These are phyloP conservation scores for Escallonia rubra DNA, from an alignment of 129 eudicot genomes.

Conservation along the genomic window DNA sequence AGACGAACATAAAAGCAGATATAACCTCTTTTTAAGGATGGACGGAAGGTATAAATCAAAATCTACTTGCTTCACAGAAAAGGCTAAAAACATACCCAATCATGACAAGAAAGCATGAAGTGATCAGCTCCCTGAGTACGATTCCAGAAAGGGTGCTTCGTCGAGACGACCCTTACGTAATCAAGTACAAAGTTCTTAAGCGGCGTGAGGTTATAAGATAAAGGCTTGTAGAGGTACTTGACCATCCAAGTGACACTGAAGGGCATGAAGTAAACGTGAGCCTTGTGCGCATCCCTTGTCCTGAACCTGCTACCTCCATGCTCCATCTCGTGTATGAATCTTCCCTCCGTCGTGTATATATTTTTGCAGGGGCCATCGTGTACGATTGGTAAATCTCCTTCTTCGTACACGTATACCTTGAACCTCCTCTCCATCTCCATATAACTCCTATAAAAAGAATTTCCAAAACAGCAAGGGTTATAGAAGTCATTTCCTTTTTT, in stretches of 20 bases:
- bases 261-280: constrained; percentile 90
- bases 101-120: constrained; percentile 96
- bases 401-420: constrained; percentile 73
- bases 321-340: constrained; percentile 81
- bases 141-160: constrained; percentile 87
- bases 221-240: constrained; percentile 56
- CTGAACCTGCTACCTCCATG: constrained; percentile 43
- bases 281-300: constrained; percentile 45
- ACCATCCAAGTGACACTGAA: constrained; percentile 94
- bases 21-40: background rate
- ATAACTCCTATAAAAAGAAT: constrained; percentile 51
- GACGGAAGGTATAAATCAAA: background rate
- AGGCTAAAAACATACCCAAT: constrained; percentile 53
- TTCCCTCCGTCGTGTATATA: constrained; percentile 81
- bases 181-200: constrained; percentile 60
- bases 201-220: constrained; percentile 48
- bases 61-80: background rate
- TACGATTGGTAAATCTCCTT: constrained; percentile 78
- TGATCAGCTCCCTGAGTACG: constrained; percentile 79
- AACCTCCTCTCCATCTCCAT: constrained; percentile 79
- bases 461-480: too few relatives aligned
- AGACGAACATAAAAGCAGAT: background rate
- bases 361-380: constrained; percentile 94
- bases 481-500: background rate
- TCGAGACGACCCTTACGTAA: constrained; percentile 70